phyloP scores from a whole-genome alignment of 2,329 filamentous ascomycete genomes.

The Calonectria honghensis region DNA sequence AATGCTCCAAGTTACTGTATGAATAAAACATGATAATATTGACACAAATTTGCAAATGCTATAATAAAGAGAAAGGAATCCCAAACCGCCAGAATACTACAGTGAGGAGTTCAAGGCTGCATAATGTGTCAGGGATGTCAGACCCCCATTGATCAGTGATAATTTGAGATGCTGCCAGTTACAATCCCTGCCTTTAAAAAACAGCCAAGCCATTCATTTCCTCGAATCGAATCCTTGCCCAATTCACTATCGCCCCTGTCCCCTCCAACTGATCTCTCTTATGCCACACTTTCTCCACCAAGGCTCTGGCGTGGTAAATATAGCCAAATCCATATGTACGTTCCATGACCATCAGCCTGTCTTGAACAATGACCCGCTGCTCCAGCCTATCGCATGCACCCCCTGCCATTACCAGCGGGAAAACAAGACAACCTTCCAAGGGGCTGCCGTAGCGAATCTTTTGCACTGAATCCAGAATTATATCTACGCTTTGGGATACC shows the following conservation, averaged over 20 bases:
- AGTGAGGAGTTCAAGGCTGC: background rate
- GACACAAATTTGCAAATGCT: background rate
- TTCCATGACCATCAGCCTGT: constrained; percentile 71
- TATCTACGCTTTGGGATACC: constrained; percentile 58
- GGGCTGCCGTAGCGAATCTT: constrained; percentile 64
- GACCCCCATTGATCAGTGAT: background rate
- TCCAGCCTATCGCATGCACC: constrained; percentile 60
- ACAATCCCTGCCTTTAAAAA: constrained; percentile 49
- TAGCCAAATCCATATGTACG: constrained; percentile 65
- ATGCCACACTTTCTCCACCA: constrained; percentile 64
- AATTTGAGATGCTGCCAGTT: background rate
- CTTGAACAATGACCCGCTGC: constrained; percentile 73
- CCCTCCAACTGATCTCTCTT: constrained; percentile 57
- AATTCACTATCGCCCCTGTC: constrained; percentile 57
- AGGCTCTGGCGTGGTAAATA: constrained; percentile 62
- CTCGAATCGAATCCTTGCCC: constrained; percentile 60
- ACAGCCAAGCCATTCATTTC: constrained; percentile 61
- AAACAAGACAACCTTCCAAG: constrained; percentile 63
- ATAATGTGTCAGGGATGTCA: background rate
- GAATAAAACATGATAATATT: background rate
- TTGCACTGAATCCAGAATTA: constrained; percentile 61
- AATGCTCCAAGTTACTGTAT: background rate
- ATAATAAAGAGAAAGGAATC: background rate
- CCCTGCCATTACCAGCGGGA: constrained; percentile 65
- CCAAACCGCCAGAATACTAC: background rate